These are phyloP conservation scores for Schwanniomyces pseudopolymorphus DNA, from an alignment of 805 yeast genomes.

Conservation along the genomic window DNA sequence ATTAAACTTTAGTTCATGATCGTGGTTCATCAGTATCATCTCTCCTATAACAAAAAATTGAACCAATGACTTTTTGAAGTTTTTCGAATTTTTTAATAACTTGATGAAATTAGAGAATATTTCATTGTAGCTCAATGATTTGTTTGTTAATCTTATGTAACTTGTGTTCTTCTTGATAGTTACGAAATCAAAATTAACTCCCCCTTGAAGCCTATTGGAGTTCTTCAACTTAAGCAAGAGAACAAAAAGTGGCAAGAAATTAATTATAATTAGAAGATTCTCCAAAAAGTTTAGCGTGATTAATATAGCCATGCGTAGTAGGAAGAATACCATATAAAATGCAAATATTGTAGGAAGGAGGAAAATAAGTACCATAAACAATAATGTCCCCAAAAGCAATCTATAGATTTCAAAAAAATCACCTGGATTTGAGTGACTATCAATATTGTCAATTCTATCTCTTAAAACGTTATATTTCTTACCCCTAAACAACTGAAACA, in stretches of 20 bases:
- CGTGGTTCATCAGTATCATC: constrained; percentile 21
- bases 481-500: constrained; percentile 85
- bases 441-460: constrained; percentile 79
- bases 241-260: constrained; percentile 86
- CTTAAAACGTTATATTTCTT: constrained; percentile 82
- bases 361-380: constrained; percentile 77
- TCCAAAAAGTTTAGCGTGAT: constrained; percentile 53
- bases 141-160: constrained; percentile 33
- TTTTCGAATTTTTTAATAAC: constrained; percentile 28
- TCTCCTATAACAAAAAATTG: constrained; percentile 28
- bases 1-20: constrained; percentile 24
- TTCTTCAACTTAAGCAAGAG: constrained; percentile 77
- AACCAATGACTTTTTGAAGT: constrained; percentile 23
- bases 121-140: constrained; percentile 35
- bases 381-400: constrained; percentile 79
- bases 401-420: constrained; percentile 75
- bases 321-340: constrained; percentile 74
- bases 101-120: constrained; percentile 33
- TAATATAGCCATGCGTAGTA: constrained; percentile 53
- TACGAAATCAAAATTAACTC: constrained; percentile 36
- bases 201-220: constrained; percentile 61
- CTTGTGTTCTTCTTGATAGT: constrained; percentile 13
- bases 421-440: constrained; percentile 30
- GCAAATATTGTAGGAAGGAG: constrained; percentile 85
- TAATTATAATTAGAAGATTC: constrained; percentile 59